These are phyloP conservation scores for Teunomyces barrocoloradensis DNA, from an alignment of 805 yeast species.

Conservation along the genomic window DNA sequence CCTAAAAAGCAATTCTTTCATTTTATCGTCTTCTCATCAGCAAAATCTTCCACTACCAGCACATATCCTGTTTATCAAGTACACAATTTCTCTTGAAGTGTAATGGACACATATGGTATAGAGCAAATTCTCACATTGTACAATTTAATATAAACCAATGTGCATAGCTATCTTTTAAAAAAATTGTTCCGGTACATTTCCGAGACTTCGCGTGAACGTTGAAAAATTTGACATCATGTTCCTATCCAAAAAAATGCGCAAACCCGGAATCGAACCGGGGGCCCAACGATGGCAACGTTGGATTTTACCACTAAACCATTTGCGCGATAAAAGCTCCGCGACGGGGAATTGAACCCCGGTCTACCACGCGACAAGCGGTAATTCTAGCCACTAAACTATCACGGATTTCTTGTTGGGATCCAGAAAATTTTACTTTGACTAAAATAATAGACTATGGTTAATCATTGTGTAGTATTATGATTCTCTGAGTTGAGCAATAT, in stretches of 20 bases:
- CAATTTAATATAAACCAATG: too few species aligned
- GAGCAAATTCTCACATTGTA: too few species aligned
- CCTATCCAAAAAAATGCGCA: neutral
- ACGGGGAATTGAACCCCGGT: slow-evolving; percentile 1
- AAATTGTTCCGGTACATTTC: too few species aligned
- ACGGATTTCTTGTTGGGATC: neutral
- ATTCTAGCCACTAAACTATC: neutral
- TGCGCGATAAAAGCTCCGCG: neutral
- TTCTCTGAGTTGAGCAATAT: too few species aligned
- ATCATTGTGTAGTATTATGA: too few species aligned
- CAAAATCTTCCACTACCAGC: neutral
- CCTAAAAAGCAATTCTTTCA: neutral
- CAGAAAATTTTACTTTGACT: too few species aligned
- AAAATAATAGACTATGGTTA: too few species aligned
- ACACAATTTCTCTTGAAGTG: too few species aligned
- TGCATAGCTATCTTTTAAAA: too few species aligned
- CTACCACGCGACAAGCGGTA: slow-evolving; percentile 1
- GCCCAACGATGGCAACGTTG: slow-evolving; percentile 1
- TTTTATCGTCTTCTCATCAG: neutral
- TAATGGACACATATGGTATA: neutral
- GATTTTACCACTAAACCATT: neutral
- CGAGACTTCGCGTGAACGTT: too few species aligned
- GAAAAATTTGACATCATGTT: neutral
- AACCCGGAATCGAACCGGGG: neutral
- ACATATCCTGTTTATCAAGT: neutral